Percentiles rank a stretch among this genome's conserved stretches.
phyloP scores from a whole-genome alignment of 2,329 filamentous ascomycete species.

The Fusarium incarnatum region DNA sequence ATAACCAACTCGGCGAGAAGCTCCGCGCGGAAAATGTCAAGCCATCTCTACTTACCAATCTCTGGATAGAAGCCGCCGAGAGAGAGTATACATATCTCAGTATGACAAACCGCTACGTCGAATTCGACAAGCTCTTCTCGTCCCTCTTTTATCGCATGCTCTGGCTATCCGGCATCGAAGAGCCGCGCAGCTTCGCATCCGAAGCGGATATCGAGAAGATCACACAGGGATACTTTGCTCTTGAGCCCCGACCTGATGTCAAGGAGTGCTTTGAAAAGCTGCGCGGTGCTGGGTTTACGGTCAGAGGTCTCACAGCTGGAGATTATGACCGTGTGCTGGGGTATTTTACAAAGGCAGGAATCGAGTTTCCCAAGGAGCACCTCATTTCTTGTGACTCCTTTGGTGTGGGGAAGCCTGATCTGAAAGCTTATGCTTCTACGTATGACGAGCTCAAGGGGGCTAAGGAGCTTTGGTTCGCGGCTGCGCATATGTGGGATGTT shows the following conservation, averaged over 20 bases:
- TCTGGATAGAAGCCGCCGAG: slow-evolving; percentile 61
- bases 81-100: slow-evolving; percentile 63
- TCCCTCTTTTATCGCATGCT: slow-evolving; percentile 62
- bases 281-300: slow-evolving; percentile 28
- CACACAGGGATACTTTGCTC: slow-evolving; percentile 40
- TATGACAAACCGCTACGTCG: slow-evolving; percentile 56
- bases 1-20: slow-evolving; percentile 55
- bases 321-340: slow-evolving; percentile 30
- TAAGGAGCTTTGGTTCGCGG: slow-evolving; percentile 37
- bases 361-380: slow-evolving; percentile 31
- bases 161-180: slow-evolving; percentile 56
- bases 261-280: slow-evolving; percentile 35
- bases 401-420: slow-evolving; percentile 35
- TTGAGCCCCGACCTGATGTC: slow-evolving; percentile 14
- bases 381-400: slow-evolving; percentile 35
- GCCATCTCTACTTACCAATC: slow-evolving; percentile 57
- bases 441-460: slow-evolving; percentile 30
- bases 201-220: slow-evolving; percentile 57
- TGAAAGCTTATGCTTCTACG: slow-evolving; percentile 37
- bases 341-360: slow-evolving; percentile 33
- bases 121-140: slow-evolving; percentile 57
- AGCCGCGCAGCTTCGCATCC: slow-evolving; percentile 56
- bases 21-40: slow-evolving; percentile 55
- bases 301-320: slow-evolving; percentile 32
- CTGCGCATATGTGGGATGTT: slow-evolving; percentile 40